Evolutionary conservation across 1,139 yeast genomes (phyloP), one percentile per base, ranked within the genome.

Genomic region (Taphrina communis): DNA sequence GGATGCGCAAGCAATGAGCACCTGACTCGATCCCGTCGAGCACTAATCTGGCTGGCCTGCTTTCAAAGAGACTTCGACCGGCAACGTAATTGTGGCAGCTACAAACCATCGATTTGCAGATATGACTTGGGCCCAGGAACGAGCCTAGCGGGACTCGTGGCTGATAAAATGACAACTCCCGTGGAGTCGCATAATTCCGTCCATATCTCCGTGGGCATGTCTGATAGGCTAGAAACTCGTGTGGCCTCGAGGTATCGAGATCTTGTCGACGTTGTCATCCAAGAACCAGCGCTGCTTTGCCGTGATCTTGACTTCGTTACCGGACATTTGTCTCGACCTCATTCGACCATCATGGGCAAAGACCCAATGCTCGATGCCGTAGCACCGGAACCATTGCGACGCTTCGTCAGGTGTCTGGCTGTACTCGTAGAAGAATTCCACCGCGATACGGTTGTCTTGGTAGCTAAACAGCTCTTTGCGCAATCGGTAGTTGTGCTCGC

Each of bases 331-430:
- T 56, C 72, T 21, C 46, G 71, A 71, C 55, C 55, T 44, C 73
- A 72, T 71, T 19, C 63, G 46, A n/a, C 73, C 73, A 44, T 72
- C 72, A 36, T 36, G 41, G 25, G 70, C 72, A 60, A 72, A 72
- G 25, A 69, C 63, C 73, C 73, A 72, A 48, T 72, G 71, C 63
- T 72, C 73, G 14, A 72, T 69, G 0, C 73, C 73, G 48, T 72
- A 71, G 25, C 72, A 71, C 17, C 73, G 66, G 53, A 38, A 66
- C 73, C 73, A 72, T 35, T 68, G 68, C 14, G 51, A 51, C 39
- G 38, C 35, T 19, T 44, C 44, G n/a, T 25, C 39, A 14, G 39
- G 35, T 12, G 52, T 55, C 19, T 38, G 39, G 25, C 67, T 56
- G 52, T 63, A 72, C 56, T 72, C 73, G 51, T 72, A 72, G 72